Conservation (phyloP, 805 yeast species). For the Saturnispora serradocipensis region DNA sequence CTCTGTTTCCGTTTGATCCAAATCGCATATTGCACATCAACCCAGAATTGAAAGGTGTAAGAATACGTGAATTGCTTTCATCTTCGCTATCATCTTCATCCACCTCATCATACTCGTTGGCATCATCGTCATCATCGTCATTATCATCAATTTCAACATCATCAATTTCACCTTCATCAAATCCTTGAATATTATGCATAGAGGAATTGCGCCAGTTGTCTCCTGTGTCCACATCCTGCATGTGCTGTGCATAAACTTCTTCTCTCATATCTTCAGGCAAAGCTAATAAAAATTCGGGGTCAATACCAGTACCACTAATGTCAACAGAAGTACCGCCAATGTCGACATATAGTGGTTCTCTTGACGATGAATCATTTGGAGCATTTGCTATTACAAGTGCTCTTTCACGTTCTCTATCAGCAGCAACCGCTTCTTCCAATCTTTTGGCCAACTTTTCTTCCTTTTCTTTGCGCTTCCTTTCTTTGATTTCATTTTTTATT, state of each 20-base stretch:
- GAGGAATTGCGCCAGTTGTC: background rate
- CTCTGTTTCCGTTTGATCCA: background rate
- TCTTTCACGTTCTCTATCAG: conserved; percentile 5
- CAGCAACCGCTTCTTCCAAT: conserved; percentile 15
- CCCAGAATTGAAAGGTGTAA: background rate
- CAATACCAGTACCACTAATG: conserved; percentile 83
- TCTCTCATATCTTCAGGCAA: conserved; percentile 89
- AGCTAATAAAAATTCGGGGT: conserved; percentile 83
- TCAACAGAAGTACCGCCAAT: conserved; percentile 77
- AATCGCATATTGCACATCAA: background rate
- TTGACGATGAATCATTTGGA: conserved; percentile 10
- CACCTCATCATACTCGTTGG: conserved; percentile 9
- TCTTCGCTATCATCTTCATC: conserved; percentile 18
- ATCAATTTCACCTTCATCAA: conserved; percentile 16
- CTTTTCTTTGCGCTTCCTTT: conserved; percentile 20
- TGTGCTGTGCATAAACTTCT: conserved; percentile 80
- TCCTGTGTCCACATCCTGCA: conserved; percentile 61
- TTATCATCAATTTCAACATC: conserved; percentile 13
- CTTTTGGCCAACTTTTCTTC: conserved; percentile 15
- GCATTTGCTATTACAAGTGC: conserved; percentile 19
- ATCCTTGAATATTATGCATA: background rate
- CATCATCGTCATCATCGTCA: conserved; percentile 15
- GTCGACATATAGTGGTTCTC: conserved; percentile 54
- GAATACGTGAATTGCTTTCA: conserved; percentile 11
- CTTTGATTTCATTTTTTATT: conserved; percentile 17